Evolutionary conservation across 495 filamentous ascomycete genomes (phyloP), one percentile per base, ranked within the genome.

Genomic region (Tuber magnatum): DNA sequence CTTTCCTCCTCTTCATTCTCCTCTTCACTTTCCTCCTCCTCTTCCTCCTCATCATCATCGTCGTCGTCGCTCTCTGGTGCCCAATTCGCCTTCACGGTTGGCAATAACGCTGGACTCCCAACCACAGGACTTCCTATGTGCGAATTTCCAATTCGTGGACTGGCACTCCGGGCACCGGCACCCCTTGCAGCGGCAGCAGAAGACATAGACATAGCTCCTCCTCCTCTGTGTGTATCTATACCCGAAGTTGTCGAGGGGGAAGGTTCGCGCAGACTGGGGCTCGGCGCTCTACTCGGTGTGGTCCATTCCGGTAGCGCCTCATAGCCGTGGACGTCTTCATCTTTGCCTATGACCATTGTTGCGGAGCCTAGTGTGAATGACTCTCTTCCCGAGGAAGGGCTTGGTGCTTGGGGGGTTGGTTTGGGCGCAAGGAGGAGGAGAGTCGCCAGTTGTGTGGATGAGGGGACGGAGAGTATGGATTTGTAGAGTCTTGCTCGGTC

Each of bases 401-500:
- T 94, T 0, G 93, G 92, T 0, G 91, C 88, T 69, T 95, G 91
- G 1, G 95, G 95, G 0, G 94, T 93, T 0, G 95, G 94, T 82
- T 99, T 99, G 0, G 95, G 95, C 3, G 95, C 95, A 0, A 97
- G 87, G 0, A 99, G 90, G 78, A 97, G 90, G 6, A 99, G 86
- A 12, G 90, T 94, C 24, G 95, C 95, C 24, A 99, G 88, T 81
- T 97, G 93, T 0, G 91, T 93, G 12, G 88, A 89, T 8, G 87
- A 86, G 0, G 94, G 92, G 18, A 88, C 88, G 35, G 88, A 87
- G 1, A 99, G 88, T 6, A 99, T 88, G 2, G 91, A 89, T 77
- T 92, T 93, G 84, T 97, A 97, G 41, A 97, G 85, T 12, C 95
- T 88, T 2, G 94, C 89, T 35, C 95, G 92, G 80, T 97, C 95